Percentiles rank a stretch among this genome's conserved stretches.
These are phyloP conservation scores for Plasmodium yoelii DNA, from an alignment of 169 alveolate genomes.

Conservation along the genomic window DNA sequence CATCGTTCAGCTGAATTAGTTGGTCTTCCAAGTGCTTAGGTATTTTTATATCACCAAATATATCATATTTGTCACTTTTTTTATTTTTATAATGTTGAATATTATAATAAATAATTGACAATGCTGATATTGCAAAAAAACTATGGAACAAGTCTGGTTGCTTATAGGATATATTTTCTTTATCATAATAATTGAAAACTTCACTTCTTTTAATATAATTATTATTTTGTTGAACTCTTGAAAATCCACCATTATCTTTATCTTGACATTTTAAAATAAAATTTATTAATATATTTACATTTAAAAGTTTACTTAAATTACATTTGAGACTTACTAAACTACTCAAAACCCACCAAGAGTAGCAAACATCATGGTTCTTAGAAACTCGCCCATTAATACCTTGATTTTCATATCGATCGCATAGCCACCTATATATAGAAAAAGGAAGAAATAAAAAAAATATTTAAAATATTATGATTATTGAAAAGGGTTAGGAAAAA, in stretches of 20 bases:
- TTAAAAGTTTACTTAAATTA: slow-evolving; percentile 25
- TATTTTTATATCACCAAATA: slow-evolving; percentile 13
- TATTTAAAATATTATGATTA: neutral
- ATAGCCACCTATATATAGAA: slow-evolving; percentile 36
- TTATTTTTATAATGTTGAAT: slow-evolving; percentile 32
- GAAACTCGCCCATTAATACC: slow-evolving; percentile 84
- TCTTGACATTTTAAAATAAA: slow-evolving; percentile 59
- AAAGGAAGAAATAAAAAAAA: neutral
- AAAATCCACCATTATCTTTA: slow-evolving; percentile 57
- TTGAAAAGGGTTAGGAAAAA: neutral
- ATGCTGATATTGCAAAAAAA: slow-evolving; percentile 54
- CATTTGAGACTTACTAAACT: slow-evolving; percentile 60
- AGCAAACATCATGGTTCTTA: slow-evolving; percentile 83
- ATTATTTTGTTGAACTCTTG: slow-evolving; percentile 32
- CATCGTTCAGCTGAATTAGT: slow-evolving; percentile 5
- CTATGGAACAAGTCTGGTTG: slow-evolving; percentile 54
- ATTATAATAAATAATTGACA: slow-evolving; percentile 59
- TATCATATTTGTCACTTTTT: neutral
- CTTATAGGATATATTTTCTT: slow-evolving; percentile 13
- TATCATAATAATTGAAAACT: slow-evolving; percentile 22
- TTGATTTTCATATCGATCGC: slow-evolving; percentile 52
- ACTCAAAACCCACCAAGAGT: slow-evolving; percentile 84
- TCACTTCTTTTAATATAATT: slow-evolving; percentile 8
- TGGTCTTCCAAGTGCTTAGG: slow-evolving; percentile 20
- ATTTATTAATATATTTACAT: slow-evolving; percentile 42